phyloP scores from a whole-genome alignment of 2,329 filamentous ascomycete genomes.

The Neoascochyta sp. region DNA sequence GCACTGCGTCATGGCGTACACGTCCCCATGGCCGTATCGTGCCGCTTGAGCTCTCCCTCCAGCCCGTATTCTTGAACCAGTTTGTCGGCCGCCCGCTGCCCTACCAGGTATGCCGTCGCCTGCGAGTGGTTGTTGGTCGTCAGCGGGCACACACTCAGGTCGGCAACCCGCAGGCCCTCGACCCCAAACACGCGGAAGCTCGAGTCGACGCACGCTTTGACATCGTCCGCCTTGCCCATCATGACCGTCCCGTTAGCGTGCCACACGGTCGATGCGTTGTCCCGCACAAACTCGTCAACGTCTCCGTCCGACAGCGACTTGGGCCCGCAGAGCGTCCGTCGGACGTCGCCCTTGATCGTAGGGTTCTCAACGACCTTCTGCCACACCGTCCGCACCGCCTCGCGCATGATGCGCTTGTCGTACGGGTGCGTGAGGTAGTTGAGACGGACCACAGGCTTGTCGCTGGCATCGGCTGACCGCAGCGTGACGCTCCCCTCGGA shows the following conservation, averaged over 20 bases:
- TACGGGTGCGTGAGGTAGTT: constrained; percentile 53
- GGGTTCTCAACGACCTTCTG: constrained; percentile 46
- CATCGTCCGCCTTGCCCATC: constrained; percentile 37
- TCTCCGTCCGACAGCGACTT: constrained; percentile 49
- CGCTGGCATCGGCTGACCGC: constrained; percentile 50
- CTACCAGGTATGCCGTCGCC: constrained; percentile 34
- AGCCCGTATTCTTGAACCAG: constrained; percentile 30
- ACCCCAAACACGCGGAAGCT: constrained; percentile 39
- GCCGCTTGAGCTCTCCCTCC: constrained; percentile 1
- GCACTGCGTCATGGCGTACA: too few species aligned
- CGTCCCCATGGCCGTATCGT: too few species aligned
- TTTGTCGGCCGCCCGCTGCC: constrained; percentile 34
- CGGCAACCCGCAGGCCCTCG: constrained; percentile 39
- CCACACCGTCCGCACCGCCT: constrained; percentile 39
- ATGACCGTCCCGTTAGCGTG: constrained; percentile 38
- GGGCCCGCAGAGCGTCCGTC: constrained; percentile 44
- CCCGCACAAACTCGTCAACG: constrained; percentile 39
- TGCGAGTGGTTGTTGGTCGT: constrained; percentile 37
- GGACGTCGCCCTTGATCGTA: constrained; percentile 50
- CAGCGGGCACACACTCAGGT: constrained; percentile 35
- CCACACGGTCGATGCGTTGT: constrained; percentile 32
- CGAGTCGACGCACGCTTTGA: constrained; percentile 37
- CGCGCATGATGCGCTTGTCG: constrained; percentile 43
- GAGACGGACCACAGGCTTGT: constrained; percentile 53
- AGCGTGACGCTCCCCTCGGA: constrained; percentile 52